Percentiles rank a stretch among this genome's conserved stretches.
Conservation (phyloP, 306 rosid species). For the Mucuna pruriens region DNA sequence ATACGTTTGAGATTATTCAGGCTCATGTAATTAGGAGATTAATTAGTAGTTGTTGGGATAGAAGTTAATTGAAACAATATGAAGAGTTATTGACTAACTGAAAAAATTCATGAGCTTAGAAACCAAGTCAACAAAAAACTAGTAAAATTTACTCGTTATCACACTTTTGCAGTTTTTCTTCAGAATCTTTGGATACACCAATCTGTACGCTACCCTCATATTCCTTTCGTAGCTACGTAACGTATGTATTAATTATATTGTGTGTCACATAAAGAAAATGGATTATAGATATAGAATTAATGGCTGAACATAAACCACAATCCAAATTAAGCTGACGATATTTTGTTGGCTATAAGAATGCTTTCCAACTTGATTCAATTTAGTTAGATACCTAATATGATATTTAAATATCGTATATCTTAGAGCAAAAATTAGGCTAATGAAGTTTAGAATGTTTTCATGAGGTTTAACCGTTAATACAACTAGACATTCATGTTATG, state of each 20-base stretch:
- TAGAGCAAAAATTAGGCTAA: neutral
- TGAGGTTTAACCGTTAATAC: neutral
- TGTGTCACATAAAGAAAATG: neutral
- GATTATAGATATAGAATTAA: neutral
- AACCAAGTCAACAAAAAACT: constrained; percentile 20
- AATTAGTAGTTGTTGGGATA: too few relatives aligned
- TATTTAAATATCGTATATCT: neutral
- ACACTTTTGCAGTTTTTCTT: neutral
- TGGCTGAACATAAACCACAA: neutral
- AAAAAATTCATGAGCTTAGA: neutral
- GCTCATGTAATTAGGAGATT: too few relatives aligned
- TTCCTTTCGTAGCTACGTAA: neutral
- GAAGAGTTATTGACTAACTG: neutral
- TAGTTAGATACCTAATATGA: neutral
- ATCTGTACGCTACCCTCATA: neutral
- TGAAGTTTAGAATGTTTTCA: neutral
- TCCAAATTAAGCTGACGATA: neutral
- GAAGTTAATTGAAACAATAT: neutral
- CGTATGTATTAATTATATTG: neutral
- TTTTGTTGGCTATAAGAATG: neutral
- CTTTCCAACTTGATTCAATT: neutral
- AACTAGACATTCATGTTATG: neutral
- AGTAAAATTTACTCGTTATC: constrained; percentile 6
- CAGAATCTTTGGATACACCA: constrained; percentile 16
- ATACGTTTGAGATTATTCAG: too few relatives aligned